phyloP scores from a whole-genome alignment of 176 grass and related monocot genomes.

The Coix lacrymajobi region DNA sequence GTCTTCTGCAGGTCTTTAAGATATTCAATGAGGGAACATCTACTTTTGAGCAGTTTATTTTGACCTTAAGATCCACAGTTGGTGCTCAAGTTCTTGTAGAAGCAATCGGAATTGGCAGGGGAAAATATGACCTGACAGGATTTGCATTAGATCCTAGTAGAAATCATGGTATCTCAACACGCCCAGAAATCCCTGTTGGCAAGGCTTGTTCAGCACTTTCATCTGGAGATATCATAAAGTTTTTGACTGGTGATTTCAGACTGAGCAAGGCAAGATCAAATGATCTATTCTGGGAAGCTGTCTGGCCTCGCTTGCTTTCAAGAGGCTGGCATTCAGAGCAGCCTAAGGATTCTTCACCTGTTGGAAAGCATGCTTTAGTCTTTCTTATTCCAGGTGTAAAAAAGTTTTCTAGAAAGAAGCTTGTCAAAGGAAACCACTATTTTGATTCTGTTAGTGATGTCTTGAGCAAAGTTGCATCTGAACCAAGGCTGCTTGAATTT shows the following conservation, averaged over 20 bases:
- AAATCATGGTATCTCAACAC: slow-evolving; percentile 43
- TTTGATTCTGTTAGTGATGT: slow-evolving; percentile 98
- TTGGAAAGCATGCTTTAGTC: slow-evolving; percentile 59
- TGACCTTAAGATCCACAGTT: slow-evolving; percentile 54
- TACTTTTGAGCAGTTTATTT: slow-evolving; percentile 85
- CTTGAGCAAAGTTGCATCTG: slow-evolving; percentile 86
- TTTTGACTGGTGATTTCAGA: slow-evolving; percentile 93
- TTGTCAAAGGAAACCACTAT: slow-evolving; percentile 92
- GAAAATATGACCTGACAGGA: slow-evolving; percentile 84
- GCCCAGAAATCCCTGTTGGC: slow-evolving; percentile 73
- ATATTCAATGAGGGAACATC: slow-evolving; percentile 64
- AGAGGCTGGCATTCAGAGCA: slow-evolving; percentile 89
- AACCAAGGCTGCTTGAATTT: slow-evolving; percentile 62
- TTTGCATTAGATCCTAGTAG: slow-evolving; percentile 72
- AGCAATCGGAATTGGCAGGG: slow-evolving; percentile 82
- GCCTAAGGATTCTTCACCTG: slow-evolving; percentile 48
- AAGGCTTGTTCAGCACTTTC: slow-evolving; percentile 86
- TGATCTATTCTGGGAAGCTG: slow-evolving; percentile 99
- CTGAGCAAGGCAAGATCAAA: slow-evolving; percentile 93
- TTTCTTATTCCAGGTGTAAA: slow-evolving; percentile 85
- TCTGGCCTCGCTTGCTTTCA: slow-evolving; percentile 89
- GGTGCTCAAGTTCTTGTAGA: slow-evolving; percentile 59
- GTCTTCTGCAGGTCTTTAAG: slow-evolving; percentile 58
- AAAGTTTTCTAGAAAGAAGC: slow-evolving; percentile 78
- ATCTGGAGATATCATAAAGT: slow-evolving; percentile 72